phyloP scores from a whole-genome alignment of 176 grass and related monocot genomes.

The Avena sativa region DNA sequence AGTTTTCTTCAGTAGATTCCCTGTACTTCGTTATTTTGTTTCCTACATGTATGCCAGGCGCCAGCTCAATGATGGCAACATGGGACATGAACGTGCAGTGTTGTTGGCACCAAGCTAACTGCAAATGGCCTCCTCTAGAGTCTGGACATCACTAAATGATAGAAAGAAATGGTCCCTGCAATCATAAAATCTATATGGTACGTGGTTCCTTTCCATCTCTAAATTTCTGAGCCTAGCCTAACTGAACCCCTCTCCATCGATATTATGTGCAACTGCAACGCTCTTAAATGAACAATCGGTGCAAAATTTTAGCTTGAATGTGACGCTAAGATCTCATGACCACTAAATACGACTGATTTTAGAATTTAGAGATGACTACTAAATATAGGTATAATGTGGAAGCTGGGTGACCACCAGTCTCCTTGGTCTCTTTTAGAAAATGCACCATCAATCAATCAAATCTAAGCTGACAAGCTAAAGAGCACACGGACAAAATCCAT shows the following conservation, averaged over 20 bases:
- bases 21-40: constrained; percentile 52
- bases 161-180: constrained; percentile 42
- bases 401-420: no score
- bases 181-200: constrained; percentile 53
- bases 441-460: neutral
- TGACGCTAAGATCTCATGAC: neutral
- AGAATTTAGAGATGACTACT: no score
- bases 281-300: constrained; percentile 1
- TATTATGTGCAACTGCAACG: constrained; percentile 4
- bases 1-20: constrained; percentile 42
- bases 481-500: neutral
- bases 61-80: constrained; percentile 44
- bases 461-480: constrained; percentile 6
- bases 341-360: neutral
- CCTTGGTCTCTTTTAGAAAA: neutral
- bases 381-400: no score
- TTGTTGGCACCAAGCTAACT: constrained; percentile 38
- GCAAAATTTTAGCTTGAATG: neutral
- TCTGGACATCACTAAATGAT: constrained; percentile 29
- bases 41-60: constrained; percentile 20
- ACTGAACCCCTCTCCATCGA: neutral
- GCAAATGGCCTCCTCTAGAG: constrained; percentile 6
- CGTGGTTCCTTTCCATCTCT: constrained; percentile 18
- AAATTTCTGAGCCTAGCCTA: constrained; percentile 30
- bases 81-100: constrained; percentile 28